These are phyloP conservation scores for Rhodotorula graminis DNA, from an alignment of 768 basidiomycete species.

Conservation along the genomic window DNA sequence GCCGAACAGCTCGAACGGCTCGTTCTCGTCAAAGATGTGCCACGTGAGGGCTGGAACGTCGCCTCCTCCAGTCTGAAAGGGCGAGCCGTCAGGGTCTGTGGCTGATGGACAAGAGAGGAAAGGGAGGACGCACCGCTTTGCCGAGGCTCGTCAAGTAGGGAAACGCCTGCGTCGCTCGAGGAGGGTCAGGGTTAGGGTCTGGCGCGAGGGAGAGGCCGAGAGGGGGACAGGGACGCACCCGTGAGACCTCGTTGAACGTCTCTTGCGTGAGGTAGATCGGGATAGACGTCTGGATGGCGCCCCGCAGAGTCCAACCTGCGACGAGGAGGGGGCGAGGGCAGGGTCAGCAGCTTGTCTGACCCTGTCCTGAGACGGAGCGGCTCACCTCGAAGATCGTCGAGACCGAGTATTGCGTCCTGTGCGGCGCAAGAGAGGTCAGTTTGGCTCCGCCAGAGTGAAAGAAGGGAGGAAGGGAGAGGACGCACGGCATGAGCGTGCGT, in stretches of 20 bases:
- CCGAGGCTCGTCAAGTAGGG: constrained; percentile 75
- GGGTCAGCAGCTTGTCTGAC: background rate
- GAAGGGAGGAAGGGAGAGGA: background rate
- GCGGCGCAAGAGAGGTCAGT: constrained; percentile 36
- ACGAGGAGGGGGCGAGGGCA: too few species aligned
- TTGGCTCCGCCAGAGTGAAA: background rate
- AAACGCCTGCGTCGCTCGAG: constrained; percentile 53
- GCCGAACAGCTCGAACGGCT: constrained; percentile 41
- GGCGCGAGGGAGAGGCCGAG: too few species aligned
- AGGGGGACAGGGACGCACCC: constrained; percentile 39
- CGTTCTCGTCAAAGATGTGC: constrained; percentile 61
- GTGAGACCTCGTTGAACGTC: constrained; percentile 63
- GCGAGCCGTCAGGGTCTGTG: background rate
- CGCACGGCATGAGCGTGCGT: constrained; percentile 76
- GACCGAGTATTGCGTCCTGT: constrained; percentile 70
- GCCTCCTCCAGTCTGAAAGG: constrained; percentile 44
- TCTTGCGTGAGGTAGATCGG: constrained; percentile 66
- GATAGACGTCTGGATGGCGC: constrained; percentile 64
- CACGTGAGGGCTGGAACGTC: constrained; percentile 78
- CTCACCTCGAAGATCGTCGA: constrained; percentile 83
- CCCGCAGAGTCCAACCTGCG: constrained; percentile 66
- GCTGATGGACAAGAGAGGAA: background rate
- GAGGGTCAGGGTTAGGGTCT: too few species aligned
- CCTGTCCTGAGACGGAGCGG: too few species aligned
- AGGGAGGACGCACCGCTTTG: constrained; percentile 56